phyloP scores from a whole-genome alignment of 176 grass and related monocot genomes.

The Eragrostis curvula region DNA sequence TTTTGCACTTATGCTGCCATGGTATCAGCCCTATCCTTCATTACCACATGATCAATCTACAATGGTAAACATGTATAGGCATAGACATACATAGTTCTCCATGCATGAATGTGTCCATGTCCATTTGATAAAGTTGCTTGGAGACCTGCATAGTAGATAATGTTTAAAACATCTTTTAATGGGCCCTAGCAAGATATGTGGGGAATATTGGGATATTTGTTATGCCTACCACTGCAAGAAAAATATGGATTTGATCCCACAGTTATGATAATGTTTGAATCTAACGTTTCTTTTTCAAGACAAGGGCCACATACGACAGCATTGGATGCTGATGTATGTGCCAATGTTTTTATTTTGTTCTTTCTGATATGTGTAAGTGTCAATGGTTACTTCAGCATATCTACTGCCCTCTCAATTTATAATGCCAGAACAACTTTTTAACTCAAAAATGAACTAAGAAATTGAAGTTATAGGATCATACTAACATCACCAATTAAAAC shows the following conservation, averaged over 20 bases:
- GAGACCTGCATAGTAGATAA: slow-evolving; percentile 24
- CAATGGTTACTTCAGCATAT: background rate
- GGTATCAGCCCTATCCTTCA: background rate
- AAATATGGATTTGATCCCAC: slow-evolving; percentile 40
- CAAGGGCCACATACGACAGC: background rate
- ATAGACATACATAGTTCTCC: too few species aligned
- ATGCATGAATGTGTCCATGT: slow-evolving; percentile 21
- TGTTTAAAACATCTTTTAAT: slow-evolving; percentile 6
- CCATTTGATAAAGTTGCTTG: slow-evolving; percentile 30
- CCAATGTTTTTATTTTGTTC: background rate
- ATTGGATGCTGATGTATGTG: background rate
- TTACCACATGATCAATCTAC: background rate
- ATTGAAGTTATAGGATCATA: too few species aligned
- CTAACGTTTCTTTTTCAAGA: slow-evolving; percentile 15
- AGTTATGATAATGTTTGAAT: slow-evolving; percentile 41
- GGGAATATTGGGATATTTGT: slow-evolving; percentile 42
- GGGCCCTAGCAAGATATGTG: slow-evolving; percentile 30
- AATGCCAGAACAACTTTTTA: too few species aligned
- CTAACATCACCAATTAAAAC: too few species aligned
- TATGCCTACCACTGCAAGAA: slow-evolving; percentile 16
- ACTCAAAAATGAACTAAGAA: too few species aligned
- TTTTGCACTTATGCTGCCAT: background rate
- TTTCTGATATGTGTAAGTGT: background rate
- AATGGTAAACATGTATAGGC: too few species aligned
- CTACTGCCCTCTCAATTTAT: background rate